Conservation (phyloP, 768 basidiomycete species). For the Sarcomyxa edulis region DNA sequence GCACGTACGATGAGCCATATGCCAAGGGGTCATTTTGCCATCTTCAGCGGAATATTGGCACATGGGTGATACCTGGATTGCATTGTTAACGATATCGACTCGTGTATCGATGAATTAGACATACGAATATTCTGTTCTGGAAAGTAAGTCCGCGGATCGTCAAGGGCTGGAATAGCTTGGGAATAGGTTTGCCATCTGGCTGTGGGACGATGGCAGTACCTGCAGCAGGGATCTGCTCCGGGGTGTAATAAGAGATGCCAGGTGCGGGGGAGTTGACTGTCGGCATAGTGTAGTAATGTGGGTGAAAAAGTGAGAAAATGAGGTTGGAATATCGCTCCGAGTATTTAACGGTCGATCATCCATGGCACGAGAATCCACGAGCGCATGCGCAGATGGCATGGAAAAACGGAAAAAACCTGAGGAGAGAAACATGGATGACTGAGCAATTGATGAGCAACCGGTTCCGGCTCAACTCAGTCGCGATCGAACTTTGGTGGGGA, state of each 20-base stretch:
- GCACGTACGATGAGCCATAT: slow-evolving; percentile 54
- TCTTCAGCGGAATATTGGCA: slow-evolving; percentile 58
- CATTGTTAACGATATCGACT: background rate
- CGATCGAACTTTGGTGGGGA: too few relatives aligned
- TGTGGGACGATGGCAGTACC: slow-evolving; percentile 40
- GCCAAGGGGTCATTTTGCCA: slow-evolving; percentile 51
- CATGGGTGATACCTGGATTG: slow-evolving; percentile 42
- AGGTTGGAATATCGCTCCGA: too few relatives aligned
- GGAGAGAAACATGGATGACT: too few relatives aligned
- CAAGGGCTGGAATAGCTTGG: slow-evolving; percentile 46
- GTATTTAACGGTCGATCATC: too few relatives aligned
- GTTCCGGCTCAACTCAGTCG: too few relatives aligned
- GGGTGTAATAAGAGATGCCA: slow-evolving; percentile 40
- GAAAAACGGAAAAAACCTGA: too few relatives aligned
- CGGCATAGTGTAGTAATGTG: too few relatives aligned
- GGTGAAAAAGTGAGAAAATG: too few relatives aligned
- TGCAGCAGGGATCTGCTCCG: slow-evolving; percentile 35
- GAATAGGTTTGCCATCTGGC: slow-evolving; percentile 29
- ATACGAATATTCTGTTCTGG: slow-evolving; percentile 51
- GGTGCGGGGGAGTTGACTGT: slow-evolving; percentile 32
- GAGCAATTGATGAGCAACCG: too few relatives aligned
- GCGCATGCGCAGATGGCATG: too few relatives aligned
- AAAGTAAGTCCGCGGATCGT: slow-evolving; percentile 48
- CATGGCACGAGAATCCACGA: too few relatives aligned
- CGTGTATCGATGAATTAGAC: slow-evolving; percentile 9